These are phyloP conservation scores for Thielaviopsis ethacetica DNA, from an alignment of 2,329 filamentous ascomycete species.

Conservation along the genomic window DNA sequence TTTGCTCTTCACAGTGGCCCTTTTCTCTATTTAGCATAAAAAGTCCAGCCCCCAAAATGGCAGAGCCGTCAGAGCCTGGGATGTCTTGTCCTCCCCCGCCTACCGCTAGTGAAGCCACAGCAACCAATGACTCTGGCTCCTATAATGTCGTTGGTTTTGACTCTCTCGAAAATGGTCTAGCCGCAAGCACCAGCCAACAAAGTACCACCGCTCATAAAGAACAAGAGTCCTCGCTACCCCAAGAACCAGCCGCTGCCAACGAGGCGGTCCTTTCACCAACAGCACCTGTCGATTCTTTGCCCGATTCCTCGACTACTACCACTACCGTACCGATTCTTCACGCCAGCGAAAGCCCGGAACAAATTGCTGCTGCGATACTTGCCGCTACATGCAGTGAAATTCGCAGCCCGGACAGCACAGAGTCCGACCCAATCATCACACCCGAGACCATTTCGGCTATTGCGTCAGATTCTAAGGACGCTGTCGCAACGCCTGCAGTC, in stretches of 20 bases:
- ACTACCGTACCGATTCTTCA: slow-evolving; percentile 3
- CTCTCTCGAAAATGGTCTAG: slow-evolving; percentile 1
- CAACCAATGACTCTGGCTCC: neutral
- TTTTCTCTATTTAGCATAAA: neutral
- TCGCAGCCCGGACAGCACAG: neutral
- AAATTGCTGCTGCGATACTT: slow-evolving; percentile 7
- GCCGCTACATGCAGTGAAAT: slow-evolving; percentile 10
- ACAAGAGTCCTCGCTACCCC: neutral
- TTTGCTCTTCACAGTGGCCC: neutral
- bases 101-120: neutral
- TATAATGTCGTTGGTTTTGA: neutral
- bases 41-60: neutral
- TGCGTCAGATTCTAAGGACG: neutral
- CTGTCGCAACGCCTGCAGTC: neutral
- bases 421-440: neutral
- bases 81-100: slow-evolving; percentile 1
- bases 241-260: neutral
- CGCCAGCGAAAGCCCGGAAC: slow-evolving; percentile 1
- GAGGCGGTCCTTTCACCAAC: neutral
- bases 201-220: neutral
- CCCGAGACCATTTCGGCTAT: neutral
- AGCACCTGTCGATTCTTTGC: neutral
- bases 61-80: neutral
- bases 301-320: neutral
- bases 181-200: neutral